A percentile compares a stretch with the other conserved stretches of the same genome.
phyloP scores from a whole-genome alignment of 2,329 filamentous ascomycete genomes.

The Aphanoascus verrucosus region DNA sequence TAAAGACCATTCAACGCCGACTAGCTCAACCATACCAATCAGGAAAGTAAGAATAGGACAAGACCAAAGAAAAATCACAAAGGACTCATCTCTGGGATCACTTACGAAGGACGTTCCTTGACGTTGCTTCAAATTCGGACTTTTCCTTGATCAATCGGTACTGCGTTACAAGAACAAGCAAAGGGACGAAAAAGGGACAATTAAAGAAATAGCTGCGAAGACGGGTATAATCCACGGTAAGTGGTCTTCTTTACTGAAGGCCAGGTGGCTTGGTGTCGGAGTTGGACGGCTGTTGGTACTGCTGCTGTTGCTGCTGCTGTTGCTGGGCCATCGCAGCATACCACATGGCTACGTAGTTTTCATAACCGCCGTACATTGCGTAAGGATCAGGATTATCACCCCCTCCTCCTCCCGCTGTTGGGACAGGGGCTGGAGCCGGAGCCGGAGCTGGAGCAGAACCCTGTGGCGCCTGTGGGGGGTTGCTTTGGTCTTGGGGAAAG shows the following conservation, averaged over 20 bases:
- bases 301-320: slow-evolving; percentile 31
- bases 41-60: background rate
- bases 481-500: slow-evolving; percentile 19
- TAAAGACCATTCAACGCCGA: background rate
- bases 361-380: slow-evolving; percentile 71
- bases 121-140: background rate
- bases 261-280: slow-evolving; percentile 20
- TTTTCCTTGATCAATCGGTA: background rate
- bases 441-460: slow-evolving; percentile 26
- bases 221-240: background rate
- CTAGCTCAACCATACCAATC: slow-evolving; percentile 1
- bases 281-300: slow-evolving; percentile 3
- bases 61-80: background rate
- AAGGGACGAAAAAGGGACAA: background rate
- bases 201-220: background rate
- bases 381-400: slow-evolving; percentile 56
- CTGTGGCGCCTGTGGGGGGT: slow-evolving; percentile 29
- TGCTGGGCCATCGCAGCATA: slow-evolving; percentile 58
- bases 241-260: slow-evolving; percentile 14
- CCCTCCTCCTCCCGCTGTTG: slow-evolving; percentile 13
- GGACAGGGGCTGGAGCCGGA: slow-evolving; percentile 23
- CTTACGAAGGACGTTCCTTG: background rate
- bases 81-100: background rate
- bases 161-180: background rate
- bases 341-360: slow-evolving; percentile 70